phyloP scores from a whole-genome alignment of 2,329 filamentous ascomycete genomes.

The Colletotrichum gigasporum region DNA sequence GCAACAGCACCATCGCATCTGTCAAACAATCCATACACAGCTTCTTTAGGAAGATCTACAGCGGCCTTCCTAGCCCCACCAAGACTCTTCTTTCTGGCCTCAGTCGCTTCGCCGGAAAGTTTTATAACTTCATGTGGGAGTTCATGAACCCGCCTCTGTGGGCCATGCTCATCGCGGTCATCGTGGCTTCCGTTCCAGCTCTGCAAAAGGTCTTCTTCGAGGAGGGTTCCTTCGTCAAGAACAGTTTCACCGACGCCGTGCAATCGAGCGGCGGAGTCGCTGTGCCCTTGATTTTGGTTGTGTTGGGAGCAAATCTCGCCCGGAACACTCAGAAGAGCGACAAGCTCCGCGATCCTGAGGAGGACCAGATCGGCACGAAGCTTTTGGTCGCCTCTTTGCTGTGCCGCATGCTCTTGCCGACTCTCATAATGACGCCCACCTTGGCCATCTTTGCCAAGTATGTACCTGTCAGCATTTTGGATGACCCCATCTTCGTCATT shows the following conservation, averaged over 20 bases:
- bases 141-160: slow-evolving; percentile 99
- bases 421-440: slow-evolving; percentile 89
- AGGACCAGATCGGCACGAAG: slow-evolving; percentile 74
- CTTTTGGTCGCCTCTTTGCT: slow-evolving; percentile 87
- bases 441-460: slow-evolving; percentile 89
- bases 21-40: slow-evolving; percentile 36
- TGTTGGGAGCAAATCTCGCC: slow-evolving; percentile 92
- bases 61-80: slow-evolving; percentile 52
- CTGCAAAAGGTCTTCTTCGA: slow-evolving; percentile 89
- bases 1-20: slow-evolving; percentile 40
- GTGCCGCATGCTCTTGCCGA: slow-evolving; percentile 92
- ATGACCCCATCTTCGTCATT: slow-evolving; percentile 97
- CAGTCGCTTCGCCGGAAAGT: slow-evolving; percentile 48
- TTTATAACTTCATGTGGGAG: slow-evolving; percentile 78
- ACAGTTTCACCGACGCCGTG: slow-evolving; percentile 90
- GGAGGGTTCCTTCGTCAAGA: slow-evolving; percentile 88
- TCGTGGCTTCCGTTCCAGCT: slow-evolving; percentile 86
- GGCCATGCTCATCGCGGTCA: slow-evolving; percentile 93
- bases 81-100: slow-evolving; percentile 45
- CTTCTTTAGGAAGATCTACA: slow-evolving; percentile 40
- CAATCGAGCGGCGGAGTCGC: slow-evolving; percentile 88
- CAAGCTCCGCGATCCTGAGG: slow-evolving; percentile 73
- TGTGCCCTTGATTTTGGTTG: slow-evolving; percentile 93
- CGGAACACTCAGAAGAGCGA: slow-evolving; percentile 84
- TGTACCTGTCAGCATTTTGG: slow-evolving; percentile 90